Base-by-base conservation (phyloP, 2,329 filamentous ascomycete genomes). In the Fusarium penzigii region DNA sequence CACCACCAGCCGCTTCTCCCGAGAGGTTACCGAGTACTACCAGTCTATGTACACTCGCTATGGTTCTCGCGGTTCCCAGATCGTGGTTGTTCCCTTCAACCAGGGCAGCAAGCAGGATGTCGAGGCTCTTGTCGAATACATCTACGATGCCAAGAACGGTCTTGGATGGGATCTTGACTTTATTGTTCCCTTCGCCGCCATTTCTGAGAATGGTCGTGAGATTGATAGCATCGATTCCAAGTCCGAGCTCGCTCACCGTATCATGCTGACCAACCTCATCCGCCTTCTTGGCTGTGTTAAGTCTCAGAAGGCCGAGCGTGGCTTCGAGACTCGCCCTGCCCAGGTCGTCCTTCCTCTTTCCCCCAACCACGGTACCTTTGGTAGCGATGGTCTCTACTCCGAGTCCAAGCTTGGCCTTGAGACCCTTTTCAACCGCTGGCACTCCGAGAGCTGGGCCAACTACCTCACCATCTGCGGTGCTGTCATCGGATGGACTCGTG, bases 31-130 rank as follows among this genome's bases (percentile, higher is more conserved):
- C 6, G 94, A 99, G 77, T 99, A 97, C 78, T 99, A 99, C 77
- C 94, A 99, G 75, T 87, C 91, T 51, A 97, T 99, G 89, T 99
- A 99, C 74, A 89, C 92, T 57, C 89, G 92, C 55, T 96, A 89
- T 67, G 94, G 94, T 67, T 90, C 91, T 55, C 89, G 91, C 60
- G 94, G 94, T 59, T 97, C 94, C 52, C 92, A 97, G 76, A 87
- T 99, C 50, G 91, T 99, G 39, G 94, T 99, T 49, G 95, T 97
- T 49, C 94, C 95, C 45, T 99, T 99, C 84, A 99, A 99, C 75
- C 92, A 97, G 73, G 94, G 93, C 59, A 97, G 93, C 79, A 95
- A 97, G 78, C 93, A 97, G 72, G 94, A 99, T 70, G 90, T 97
- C 36, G 91, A 97, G 72, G 92, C 92, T 43, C 82, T 99, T 8